Conservation (phyloP, 2,329 filamentous ascomycete genomes). For the Huntiella moniliformis region DNA sequence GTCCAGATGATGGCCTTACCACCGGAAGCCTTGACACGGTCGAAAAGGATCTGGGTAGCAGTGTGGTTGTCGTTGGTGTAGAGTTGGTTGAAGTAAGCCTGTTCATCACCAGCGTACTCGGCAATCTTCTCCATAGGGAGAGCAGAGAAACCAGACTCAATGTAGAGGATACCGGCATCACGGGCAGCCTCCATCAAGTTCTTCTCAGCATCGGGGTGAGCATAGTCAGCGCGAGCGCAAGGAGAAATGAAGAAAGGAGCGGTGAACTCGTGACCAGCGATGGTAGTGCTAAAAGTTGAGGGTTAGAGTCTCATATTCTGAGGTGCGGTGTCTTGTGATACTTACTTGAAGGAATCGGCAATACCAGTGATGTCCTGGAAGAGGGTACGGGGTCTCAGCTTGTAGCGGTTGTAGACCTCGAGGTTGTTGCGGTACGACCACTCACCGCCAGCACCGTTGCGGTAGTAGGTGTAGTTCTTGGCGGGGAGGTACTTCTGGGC, state of each 20-base stretch:
- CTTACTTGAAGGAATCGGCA: slow-evolving; percentile 19
- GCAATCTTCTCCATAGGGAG: slow-evolving; percentile 20
- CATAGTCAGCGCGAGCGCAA: slow-evolving; percentile 25
- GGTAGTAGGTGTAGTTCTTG: slow-evolving; percentile 29
- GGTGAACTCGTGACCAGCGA: slow-evolving; percentile 28
- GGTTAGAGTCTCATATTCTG: slow-evolving; percentile 14
- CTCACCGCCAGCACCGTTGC: slow-evolving; percentile 29
- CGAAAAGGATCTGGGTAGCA: slow-evolving; percentile 18
- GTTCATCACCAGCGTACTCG: slow-evolving; percentile 14
- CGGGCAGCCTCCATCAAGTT: slow-evolving; percentile 28
- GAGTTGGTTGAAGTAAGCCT: slow-evolving; percentile 16
- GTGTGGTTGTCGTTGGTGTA: slow-evolving; percentile 19
- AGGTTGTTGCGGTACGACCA: slow-evolving; percentile 34
- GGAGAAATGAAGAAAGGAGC: slow-evolving; percentile 32
- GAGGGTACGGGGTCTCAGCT: slow-evolving; percentile 24
- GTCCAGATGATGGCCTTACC: slow-evolving; percentile 23
- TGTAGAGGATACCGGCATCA: slow-evolving; percentile 27
- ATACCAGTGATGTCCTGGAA: slow-evolving; percentile 20
- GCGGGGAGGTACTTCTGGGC: slow-evolving; percentile 24
- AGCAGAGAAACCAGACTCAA: slow-evolving; percentile 19
- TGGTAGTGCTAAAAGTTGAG: slow-evolving; percentile 19
- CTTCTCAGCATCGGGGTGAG: slow-evolving; percentile 25
- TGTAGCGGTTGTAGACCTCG: slow-evolving; percentile 27
- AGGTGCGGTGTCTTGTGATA: slow-evolving; percentile 9
- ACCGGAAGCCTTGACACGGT: slow-evolving; percentile 18